Base-by-base conservation (phyloP, 1,139 yeast genomes). In the Candida glucosophila region DNA sequence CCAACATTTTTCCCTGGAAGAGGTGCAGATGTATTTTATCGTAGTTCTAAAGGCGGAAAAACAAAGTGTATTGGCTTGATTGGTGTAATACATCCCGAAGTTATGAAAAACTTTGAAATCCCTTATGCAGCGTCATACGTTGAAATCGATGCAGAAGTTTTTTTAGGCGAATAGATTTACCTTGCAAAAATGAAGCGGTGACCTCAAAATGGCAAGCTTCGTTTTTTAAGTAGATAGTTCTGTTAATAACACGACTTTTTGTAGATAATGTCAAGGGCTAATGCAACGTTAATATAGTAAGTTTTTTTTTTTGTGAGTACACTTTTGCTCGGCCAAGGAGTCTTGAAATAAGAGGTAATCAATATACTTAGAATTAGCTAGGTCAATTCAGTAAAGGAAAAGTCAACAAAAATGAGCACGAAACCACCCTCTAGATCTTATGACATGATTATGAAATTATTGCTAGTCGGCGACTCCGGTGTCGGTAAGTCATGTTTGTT, bases 11-110 rank as follows among this genome's bases (percentile, higher is more conserved):
- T 92, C 80, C 95, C 95, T 22, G 98, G 97, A 25, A 79, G 98
- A 65, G 97, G 96, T 34, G 98, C 98, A 26, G 76, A 72, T 45
- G 69, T 92, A 33, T 72, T 68, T 55, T 81, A 76, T 62, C 73
- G 94, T 60, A 58, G 68, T 31, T 67, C 60, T 33, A 71, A 72
- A 35, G 79, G 73, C 31, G 77, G 55, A 15, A 58, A 67, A 22
- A 68, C 65, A 15, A 56, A 65, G 37, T 72, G 63, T 28, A 71
- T 92, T 44, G 99, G 99, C 39, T 61, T 75, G 25, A 64, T 92
- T 41, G 99, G 99, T 50, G 96, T 86, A 31, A 67, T 92, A 47
- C 99, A 92, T 54, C 99, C 99, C 19, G 86, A 82, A 48, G 98
- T 92, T 31, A 68, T 88, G 70, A 67, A 67, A 40, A 62, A 71